Base-by-base conservation (phyloP, 768 basidiomycete genomes). In the Kwoniella newhampshirensis region DNA sequence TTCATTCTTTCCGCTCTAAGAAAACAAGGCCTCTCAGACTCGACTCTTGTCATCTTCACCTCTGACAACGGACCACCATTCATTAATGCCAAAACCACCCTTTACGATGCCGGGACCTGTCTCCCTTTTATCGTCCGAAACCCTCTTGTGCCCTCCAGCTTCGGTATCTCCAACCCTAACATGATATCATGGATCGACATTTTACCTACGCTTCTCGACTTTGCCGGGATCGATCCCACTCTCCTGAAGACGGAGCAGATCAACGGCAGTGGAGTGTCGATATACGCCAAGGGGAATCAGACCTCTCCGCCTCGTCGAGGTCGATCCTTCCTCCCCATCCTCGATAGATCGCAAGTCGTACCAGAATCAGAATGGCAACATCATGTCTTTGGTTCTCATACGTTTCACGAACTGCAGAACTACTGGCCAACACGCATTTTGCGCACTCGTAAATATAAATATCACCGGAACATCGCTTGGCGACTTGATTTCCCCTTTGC, bases 21-120 rank as follows among this genome's bases (percentile, higher is more conserved):
- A 18, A 41, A 37, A 13, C 49, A 50, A 25, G 54, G 55, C 3
- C 40, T 64, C n/a, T 36, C n/a, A 15, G 59, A 57, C 2, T 41
- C 39, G 15, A 64, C 63, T 15, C 44, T 64, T 11, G 59, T 64
- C 21, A 53, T 64, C 35, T 30, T 64, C 44, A 56, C 54, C 13
- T 35, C 27, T n/a, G 63, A 64, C 51, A 64, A 64, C 44, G 63
- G 63, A 2, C 59, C 63, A 12, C 63, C 63, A n/a, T 64, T 64
- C 51, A 54, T 64, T 44, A 64, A 64, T 36, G 54, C 63, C 48
- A 64, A 64, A 36, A 64, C 63, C n/a, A 64, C 63, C 18, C 36
- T 64, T n/a, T 64, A 53, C 30, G 63, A 64, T 36, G 51, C 63
- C n/a, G 63, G 63, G 11, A 60, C 59, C 21, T 53, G 63, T 42